Base-by-base conservation (phyloP, 2,329 filamentous ascomycete genomes). In the Escovopsis sp. region DNA sequence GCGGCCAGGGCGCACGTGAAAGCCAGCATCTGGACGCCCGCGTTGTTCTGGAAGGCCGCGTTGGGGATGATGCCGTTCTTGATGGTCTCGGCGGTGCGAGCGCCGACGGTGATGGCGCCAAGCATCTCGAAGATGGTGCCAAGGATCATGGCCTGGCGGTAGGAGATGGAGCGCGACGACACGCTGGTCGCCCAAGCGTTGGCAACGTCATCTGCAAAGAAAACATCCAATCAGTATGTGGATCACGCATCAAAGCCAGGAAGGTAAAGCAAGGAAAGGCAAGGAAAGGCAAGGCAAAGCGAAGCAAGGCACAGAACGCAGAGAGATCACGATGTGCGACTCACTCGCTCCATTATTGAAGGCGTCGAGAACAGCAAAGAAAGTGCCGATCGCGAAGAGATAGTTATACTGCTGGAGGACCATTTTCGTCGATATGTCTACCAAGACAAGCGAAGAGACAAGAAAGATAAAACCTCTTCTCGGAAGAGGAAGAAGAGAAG, bases 121-220 rank as follows among this genome's bases (percentile, higher is more conserved):
- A 71, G 54, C 55, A 79, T 65, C 52, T 82, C 76, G 54, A 79
- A 79, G 41, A 79, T 56, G 33, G 70, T 68, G 28, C 72, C 69
- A 32, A 79, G 58, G 27, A 76, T 44, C 72, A 77, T 77, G 40
- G 73, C 77, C 57, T 78, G 73, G 43, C 70, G 58, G 60, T 83
- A 80, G 2, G 75, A 65, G 49, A 84, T 66, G 44, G 81, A 86
- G 36, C 81, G 63, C n/a, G 81, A 86, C 15, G 81, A 86, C 39
- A 87, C 45, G 30, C 72, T 79, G 47, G 82, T 87, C 7, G 81
- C 81, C 77, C 79, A 87, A 34, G 81, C 64, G 60, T 88, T 88
- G 51, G 82, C 81, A 38, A 88, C 81, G 79, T 87, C 82, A 57
- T 86, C 75, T 79, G 39, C 15, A 26, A 16, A 19, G n/a, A 12